Percentiles rank a stretch among this genome's conserved stretches.
Conservation (phyloP, 2,329 filamentous ascomycete genomes). For the Tolypocladium tundrense region DNA sequence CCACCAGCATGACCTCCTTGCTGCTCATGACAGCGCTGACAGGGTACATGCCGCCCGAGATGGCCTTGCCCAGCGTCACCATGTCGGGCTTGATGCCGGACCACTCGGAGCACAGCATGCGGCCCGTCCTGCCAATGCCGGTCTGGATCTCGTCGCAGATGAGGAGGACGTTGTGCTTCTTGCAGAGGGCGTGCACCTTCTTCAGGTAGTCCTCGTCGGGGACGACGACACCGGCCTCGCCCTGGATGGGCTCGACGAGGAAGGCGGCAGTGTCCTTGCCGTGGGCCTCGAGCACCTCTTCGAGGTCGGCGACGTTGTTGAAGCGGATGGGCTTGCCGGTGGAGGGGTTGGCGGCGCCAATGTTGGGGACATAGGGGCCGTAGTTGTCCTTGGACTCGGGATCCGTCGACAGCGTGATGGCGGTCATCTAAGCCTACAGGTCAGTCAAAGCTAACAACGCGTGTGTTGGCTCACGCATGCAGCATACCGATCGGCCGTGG, state of each 20-base stretch:
- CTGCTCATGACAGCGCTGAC: conserved; percentile 84
- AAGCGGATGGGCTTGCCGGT: conserved; percentile 72
- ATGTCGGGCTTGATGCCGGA: conserved; percentile 90
- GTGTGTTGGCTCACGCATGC: neutral
- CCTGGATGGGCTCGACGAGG: conserved; percentile 93
- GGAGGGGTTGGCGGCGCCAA: conserved; percentile 66
- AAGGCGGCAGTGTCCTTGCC: conserved; percentile 84
- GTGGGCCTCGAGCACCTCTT: conserved; percentile 67
- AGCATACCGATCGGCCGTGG: conserved; percentile 80
- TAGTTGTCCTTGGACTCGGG: conserved; percentile 96
- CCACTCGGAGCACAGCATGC: conserved; percentile 92
- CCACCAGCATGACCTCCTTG: conserved; percentile 87
- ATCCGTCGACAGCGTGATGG: conserved; percentile 90
- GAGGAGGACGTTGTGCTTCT: conserved; percentile 87
- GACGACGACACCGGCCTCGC: conserved; percentile 93
- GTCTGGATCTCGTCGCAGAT: conserved; percentile 99
- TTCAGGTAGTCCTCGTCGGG: conserved; percentile 81
- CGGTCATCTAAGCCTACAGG: conserved; percentile 58
- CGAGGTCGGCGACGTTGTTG: conserved; percentile 74
- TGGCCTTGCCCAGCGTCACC: conserved; percentile 91
- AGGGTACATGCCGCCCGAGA: conserved; percentile 98
- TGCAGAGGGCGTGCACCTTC: conserved; percentile 74
- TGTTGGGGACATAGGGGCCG: conserved; percentile 84
- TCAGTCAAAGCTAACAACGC: neutral
- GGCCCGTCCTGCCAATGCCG: conserved; percentile 88